Base-by-base conservation (phyloP, 768 basidiomycete species). In the Hysterangium stoloniferum region DNA sequence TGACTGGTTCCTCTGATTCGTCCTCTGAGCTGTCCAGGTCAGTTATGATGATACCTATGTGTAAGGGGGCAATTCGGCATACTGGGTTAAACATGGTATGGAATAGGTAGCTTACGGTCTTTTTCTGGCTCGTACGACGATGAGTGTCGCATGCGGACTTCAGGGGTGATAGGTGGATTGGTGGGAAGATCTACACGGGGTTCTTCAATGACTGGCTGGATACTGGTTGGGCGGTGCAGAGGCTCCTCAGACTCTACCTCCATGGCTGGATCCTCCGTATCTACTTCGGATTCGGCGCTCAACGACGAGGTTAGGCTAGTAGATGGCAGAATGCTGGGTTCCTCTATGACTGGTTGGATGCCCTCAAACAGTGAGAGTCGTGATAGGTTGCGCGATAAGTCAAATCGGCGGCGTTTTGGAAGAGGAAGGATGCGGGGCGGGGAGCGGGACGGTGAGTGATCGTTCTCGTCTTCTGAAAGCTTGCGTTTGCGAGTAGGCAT, bases 111-210 rank as follows among this genome's bases (percentile, higher is more conserved):
- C 80, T 57, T 64, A 87, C 86, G 69, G 60, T 84, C 77, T 56
- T 76, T 80, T 59, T 84, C 84, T 4, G 77, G 73, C 60, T 83
- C 82, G 59, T 80, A 84, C 80, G 80, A 84, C 27, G 79, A 76
- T 7, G 71, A 71, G 7, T 62, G 58, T 54, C 77, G 79, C 85
- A 88, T 88, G 40, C 71, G 75, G 2, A 80, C 68, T 48, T 86
- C 84, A 17, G 67, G 73, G 7, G 67, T 50, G 6, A 28, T n/a
- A n/a, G 48, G 33, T 58, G 15, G 57, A 46, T 0, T 66, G 64
- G 33, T 56, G 54, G 24, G 63, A 59, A 6, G 59, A 57, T 2
- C 8, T 55, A 52, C 32, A 49, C 55, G 5, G 34, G 52, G 52
- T 34, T 56, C 55, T 42, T 53, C 52, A 29, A 53, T 17, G 66